Percentiles rank a stretch among this genome's conserved stretches.
Evolutionary conservation across 208 protist genomes (phyloP).

Genomic region (Plasmodiophora brassicae): DNA sequence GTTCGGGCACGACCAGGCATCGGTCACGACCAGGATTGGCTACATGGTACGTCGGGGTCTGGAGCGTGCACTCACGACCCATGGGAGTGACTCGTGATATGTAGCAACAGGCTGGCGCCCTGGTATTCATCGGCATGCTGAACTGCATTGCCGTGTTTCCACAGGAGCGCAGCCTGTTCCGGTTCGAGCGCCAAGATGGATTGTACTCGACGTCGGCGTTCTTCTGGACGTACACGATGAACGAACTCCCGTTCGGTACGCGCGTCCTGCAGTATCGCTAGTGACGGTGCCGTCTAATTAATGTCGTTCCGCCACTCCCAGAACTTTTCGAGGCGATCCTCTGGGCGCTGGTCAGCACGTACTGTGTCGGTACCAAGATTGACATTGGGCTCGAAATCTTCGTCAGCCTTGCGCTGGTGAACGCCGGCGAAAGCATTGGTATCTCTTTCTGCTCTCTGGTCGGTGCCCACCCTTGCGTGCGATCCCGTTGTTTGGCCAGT

Average conservation of each 20-base stretch:
- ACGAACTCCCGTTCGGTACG: slow-evolving; percentile 1
- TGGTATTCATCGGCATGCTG: slow-evolving; percentile 15
- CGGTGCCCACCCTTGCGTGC: too few relatives aligned
- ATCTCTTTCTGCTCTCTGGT: slow-evolving; percentile 18
- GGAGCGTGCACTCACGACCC: neutral
- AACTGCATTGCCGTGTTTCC: slow-evolving; percentile 12
- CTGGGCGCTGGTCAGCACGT: neutral
- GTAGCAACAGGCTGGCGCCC: neutral
- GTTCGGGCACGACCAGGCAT: neutral
- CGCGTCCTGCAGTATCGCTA: too few relatives aligned
- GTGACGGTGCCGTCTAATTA: too few relatives aligned
- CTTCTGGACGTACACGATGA: neutral
- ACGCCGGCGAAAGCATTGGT: slow-evolving; percentile 20
- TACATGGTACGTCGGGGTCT: neutral
- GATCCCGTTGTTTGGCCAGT: neutral
- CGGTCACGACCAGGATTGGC: neutral
- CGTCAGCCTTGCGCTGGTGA: neutral
- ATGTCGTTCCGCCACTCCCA: neutral
- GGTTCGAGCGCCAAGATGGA: slow-evolving; percentile 18
- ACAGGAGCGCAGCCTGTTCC: neutral
- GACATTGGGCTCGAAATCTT: neutral
- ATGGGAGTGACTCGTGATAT: neutral
- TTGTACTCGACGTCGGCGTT: neutral
- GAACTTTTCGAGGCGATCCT: neutral
- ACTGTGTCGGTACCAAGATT: neutral